These are phyloP conservation scores for Puccinia polysora DNA, from an alignment of 1,284 basidiomycete species.

Conservation along the genomic window DNA sequence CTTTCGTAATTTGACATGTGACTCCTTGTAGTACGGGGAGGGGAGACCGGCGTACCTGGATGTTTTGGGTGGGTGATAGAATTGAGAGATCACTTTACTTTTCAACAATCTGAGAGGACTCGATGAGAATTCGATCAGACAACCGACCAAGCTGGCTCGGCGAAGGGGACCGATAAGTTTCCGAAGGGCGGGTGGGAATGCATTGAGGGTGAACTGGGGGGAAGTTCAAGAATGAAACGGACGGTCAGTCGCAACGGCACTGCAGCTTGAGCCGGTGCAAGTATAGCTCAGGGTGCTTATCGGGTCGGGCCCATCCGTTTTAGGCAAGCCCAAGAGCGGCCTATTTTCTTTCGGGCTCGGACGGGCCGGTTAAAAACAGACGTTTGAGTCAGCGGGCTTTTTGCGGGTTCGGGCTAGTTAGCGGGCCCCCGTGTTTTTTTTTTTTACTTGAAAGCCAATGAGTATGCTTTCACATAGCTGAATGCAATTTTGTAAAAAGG, in stretches of 20 bases:
- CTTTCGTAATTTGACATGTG: conserved; percentile 28
- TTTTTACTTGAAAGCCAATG: too few species aligned
- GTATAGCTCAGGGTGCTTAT: too few species aligned
- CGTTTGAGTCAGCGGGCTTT: too few species aligned
- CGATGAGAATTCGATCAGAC: background rate
- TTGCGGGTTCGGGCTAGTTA: too few species aligned
- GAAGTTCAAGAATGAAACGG: background rate
- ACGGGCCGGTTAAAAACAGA: too few species aligned
- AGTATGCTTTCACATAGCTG: too few species aligned
- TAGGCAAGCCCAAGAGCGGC: too few species aligned
- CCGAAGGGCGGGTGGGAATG: conserved; percentile 7
- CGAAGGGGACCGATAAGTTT: conserved; percentile 21
- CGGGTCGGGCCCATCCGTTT: too few species aligned
- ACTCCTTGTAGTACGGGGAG: conserved; percentile 41
- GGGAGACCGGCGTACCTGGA: conserved; percentile 46
- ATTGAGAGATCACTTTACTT: background rate
- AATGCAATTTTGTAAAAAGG: too few species aligned
- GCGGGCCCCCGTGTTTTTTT: too few species aligned
- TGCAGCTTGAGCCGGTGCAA: too few species aligned
- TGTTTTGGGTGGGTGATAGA: background rate
- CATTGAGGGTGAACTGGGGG: background rate
- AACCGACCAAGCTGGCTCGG: conserved; percentile 41
- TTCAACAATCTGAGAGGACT: background rate
- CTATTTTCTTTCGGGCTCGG: too few species aligned
- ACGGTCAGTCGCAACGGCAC: background rate